These are phyloP conservation scores for Mucor circinelloides DNA, from an alignment of 371 early-diverging fungal species.

Conservation along the genomic window DNA sequence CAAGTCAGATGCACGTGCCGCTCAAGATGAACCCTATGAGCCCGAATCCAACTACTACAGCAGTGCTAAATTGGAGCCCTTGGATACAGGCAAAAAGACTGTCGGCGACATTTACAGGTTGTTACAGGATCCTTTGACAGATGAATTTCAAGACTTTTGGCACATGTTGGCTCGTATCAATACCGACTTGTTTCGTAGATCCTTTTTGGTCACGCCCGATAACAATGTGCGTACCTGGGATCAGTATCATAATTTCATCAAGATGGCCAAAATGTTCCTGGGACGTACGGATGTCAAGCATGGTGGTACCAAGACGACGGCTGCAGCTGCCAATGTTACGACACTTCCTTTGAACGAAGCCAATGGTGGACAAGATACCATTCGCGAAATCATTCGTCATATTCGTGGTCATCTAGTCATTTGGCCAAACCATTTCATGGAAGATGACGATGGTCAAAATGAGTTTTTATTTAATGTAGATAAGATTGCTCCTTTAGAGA, in stretches of 20 bases:
- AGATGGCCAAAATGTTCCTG: constrained; percentile 38
- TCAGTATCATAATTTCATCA: constrained; percentile 57
- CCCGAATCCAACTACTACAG: constrained; percentile 11
- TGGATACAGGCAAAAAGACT: not conserved
- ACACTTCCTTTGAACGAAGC: constrained; percentile 6
- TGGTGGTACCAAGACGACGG: constrained; percentile 24
- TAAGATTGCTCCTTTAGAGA: constrained; percentile 57
- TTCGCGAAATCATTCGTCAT: constrained; percentile 32
- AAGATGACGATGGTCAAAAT: constrained; percentile 49
- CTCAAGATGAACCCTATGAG: not conserved
- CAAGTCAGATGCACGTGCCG: not conserved
- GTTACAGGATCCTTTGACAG: constrained; percentile 57
- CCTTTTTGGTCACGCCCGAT: constrained; percentile 74
- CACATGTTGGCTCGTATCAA: constrained; percentile 55
- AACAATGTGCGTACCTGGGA: constrained; percentile 68
- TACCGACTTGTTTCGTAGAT: constrained; percentile 56
- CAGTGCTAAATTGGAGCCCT: not conserved
- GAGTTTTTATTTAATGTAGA: constrained; percentile 54
- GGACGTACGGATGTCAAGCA: constrained; percentile 30
- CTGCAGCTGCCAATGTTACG: constrained; percentile 22
- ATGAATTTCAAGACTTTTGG: constrained; percentile 57
- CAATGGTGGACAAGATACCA: constrained; percentile 3
- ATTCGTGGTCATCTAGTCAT: constrained; percentile 61
- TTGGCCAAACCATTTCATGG: constrained; percentile 60
- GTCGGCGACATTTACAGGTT: constrained; percentile 16